Evolutionary conservation across 352 stramenopile genomes (phyloP).

Genomic region (Phytophthora vignae): DNA sequence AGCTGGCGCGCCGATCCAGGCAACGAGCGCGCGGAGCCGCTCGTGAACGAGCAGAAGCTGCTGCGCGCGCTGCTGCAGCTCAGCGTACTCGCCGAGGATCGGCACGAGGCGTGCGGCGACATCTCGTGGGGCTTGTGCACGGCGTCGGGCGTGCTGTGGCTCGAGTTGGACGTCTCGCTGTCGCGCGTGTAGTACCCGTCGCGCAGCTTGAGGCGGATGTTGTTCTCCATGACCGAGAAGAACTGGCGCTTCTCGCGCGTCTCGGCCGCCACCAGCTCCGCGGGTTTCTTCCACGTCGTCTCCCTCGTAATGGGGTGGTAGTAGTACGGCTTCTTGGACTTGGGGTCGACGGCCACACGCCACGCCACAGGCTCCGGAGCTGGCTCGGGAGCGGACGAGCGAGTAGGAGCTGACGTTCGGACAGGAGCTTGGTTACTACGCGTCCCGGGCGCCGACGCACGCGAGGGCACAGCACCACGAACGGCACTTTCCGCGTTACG

Average conservation of each 20-base stretch:
- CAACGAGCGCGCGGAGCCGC: constrained; percentile 33
- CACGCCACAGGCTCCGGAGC: constrained; percentile 56
- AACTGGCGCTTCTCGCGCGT: constrained; percentile 89
- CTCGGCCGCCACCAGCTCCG: constrained; percentile 78
- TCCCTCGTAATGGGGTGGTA: constrained; percentile 96
- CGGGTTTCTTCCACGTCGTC: constrained; percentile 98
- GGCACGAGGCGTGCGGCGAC: constrained; percentile 36
- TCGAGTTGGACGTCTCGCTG: constrained; percentile 42
- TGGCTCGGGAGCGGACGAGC: constrained; percentile 10
- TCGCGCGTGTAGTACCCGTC: constrained; percentile 69
- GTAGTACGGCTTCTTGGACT: constrained; percentile 96
- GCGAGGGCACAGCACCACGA: constrained; percentile 7
- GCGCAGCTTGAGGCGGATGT: constrained; percentile 92
- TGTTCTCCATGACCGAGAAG: constrained; percentile 97
- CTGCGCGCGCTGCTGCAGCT: constrained; percentile 46
- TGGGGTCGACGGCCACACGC: constrained; percentile 81
- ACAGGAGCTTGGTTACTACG: constrained; percentile 4
- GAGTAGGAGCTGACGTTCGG: constrained; percentile 13
- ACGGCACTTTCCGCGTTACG: not conserved
- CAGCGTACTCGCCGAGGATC: constrained; percentile 47
- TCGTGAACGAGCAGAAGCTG: constrained; percentile 39
- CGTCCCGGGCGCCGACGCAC: not conserved
- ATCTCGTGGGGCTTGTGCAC: constrained; percentile 36
- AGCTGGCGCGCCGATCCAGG: constrained; percentile 39
- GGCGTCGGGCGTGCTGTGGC: constrained; percentile 29